Evolutionary conservation across 2,329 filamentous ascomycete species (phyloP).

Genomic region (Penicillium sp.): DNA sequence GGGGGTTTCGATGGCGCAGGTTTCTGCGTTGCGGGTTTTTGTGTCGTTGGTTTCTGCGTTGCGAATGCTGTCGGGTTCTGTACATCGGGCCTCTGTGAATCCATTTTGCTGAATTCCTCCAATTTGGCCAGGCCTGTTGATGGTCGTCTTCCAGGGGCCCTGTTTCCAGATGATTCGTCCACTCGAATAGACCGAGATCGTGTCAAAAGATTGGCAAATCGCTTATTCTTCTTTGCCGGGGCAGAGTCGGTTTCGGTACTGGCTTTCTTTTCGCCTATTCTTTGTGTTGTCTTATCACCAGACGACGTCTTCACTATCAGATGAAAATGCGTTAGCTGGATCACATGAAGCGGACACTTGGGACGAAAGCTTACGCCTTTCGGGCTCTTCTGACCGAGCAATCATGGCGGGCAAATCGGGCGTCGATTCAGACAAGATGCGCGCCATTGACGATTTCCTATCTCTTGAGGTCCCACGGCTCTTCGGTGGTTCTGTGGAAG

Average conservation of each 20-base stretch:
- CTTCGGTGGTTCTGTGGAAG: conserved; percentile 37
- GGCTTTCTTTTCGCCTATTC: conserved; percentile 25
- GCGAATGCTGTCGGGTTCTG: no score
- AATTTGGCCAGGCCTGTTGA: conserved; percentile 42
- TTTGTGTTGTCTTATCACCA: conserved; percentile 24
- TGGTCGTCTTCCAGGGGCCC: conserved; percentile 35
- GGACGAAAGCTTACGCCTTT: conserved; percentile 24
- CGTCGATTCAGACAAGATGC: conserved; percentile 43
- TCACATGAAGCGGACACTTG: neutral
- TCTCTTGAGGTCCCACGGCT: conserved; percentile 48
- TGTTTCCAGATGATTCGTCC: conserved; percentile 41
- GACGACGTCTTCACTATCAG: conserved; percentile 20
- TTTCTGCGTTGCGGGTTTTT: conserved; percentile 31
- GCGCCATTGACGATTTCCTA: conserved; percentile 35
- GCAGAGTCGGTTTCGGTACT: conserved; percentile 29
- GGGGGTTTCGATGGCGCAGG: neutral
- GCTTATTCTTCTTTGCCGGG: conserved; percentile 43
- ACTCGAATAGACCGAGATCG: conserved; percentile 47
- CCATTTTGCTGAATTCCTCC: conserved; percentile 34
- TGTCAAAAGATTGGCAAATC: conserved; percentile 46
- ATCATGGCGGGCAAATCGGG: conserved; percentile 41
- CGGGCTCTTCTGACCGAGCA: conserved; percentile 28
- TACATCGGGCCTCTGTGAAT: conserved; percentile 39
- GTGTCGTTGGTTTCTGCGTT: conserved; percentile 40
- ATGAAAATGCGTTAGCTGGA: conserved; percentile 8